Evolutionary conservation across 2,329 filamentous ascomycete genomes (phyloP).

Genomic region (Talaromyces rugulosus): DNA sequence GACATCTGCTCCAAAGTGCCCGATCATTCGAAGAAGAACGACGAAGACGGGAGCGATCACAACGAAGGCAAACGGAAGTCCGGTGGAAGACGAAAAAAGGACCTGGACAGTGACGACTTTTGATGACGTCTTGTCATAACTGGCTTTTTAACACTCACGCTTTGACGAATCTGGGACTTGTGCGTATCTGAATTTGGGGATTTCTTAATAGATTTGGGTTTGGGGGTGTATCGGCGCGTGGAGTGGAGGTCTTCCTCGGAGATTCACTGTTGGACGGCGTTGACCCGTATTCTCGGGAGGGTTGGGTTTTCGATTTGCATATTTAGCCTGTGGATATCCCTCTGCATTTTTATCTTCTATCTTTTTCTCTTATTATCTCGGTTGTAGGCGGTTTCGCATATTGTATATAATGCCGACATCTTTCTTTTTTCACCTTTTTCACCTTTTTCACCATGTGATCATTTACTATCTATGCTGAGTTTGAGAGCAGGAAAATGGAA

Average conservation of each 20-base stretch:
- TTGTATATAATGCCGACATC: neutral
- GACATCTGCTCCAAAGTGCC: conserved; percentile 87
- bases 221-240: neutral
- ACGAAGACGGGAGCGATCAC: conserved; percentile 35
- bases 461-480: neutral
- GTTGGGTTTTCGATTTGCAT: neutral
- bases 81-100: conserved; percentile 44
- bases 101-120: conserved; percentile 30
- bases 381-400: conserved; percentile 1
- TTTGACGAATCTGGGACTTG: neutral
- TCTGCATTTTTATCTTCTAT: neutral
- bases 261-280: neutral
- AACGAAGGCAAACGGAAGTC: conserved; percentile 45
- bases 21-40: conserved; percentile 52
- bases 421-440: neutral
- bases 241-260: neutral
- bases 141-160: neutral
- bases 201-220: neutral
- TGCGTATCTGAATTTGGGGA: neutral
- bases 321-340: conserved; percentile 3
- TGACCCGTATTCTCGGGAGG: neutral
- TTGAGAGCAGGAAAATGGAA: no score
- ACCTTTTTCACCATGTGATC: no score
- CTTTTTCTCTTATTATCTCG: neutral
- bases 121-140: neutral